These are phyloP conservation scores for Leccinum uliginosum DNA, from an alignment of 768 basidiomycete genomes.

Conservation along the genomic window DNA sequence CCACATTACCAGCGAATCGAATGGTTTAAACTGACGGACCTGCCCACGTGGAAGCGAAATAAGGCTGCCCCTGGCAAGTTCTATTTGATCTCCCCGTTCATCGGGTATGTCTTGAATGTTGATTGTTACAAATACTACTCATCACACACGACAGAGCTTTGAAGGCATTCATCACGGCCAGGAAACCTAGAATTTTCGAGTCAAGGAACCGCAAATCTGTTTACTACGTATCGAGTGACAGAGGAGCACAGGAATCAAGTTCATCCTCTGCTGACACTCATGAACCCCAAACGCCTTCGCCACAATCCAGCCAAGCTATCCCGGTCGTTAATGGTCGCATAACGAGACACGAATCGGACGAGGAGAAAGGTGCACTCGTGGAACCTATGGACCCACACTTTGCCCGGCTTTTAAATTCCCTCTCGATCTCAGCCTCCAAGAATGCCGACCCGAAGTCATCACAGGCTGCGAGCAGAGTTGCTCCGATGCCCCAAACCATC, in stretches of 20 bases:
- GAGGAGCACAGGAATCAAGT: conserved; percentile 54
- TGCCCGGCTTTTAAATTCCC: conserved; percentile 58
- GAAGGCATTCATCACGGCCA: conserved; percentile 64
- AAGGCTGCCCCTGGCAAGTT: conserved; percentile 73
- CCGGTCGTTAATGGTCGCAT: conserved; percentile 17
- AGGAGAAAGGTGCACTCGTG: conserved; percentile 23
- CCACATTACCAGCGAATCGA: conserved; percentile 75
- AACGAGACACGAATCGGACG: conserved; percentile 31
- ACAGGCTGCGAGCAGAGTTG: conserved; percentile 1
- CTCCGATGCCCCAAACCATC: conserved; percentile 8
- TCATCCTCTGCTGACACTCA: conserved; percentile 60
- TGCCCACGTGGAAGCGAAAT: conserved; percentile 90
- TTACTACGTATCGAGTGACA: conserved; percentile 26
- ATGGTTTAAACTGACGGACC: conserved; percentile 86
- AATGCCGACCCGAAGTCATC: conserved; percentile 11
- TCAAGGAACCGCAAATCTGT: conserved; percentile 33
- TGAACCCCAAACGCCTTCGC: conserved; percentile 63
- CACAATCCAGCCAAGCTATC: conserved; percentile 45
- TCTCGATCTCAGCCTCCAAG: conserved; percentile 53
- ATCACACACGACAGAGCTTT: conserved; percentile 28
- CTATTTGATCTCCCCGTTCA: conserved; percentile 94
- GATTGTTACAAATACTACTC: background rate
- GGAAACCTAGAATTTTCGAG: conserved; percentile 47
- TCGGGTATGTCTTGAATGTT: conserved; percentile 51
- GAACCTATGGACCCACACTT: conserved; percentile 63